Conservation (phyloP, 331 rosid genomes). For the Arachis monticola region DNA sequence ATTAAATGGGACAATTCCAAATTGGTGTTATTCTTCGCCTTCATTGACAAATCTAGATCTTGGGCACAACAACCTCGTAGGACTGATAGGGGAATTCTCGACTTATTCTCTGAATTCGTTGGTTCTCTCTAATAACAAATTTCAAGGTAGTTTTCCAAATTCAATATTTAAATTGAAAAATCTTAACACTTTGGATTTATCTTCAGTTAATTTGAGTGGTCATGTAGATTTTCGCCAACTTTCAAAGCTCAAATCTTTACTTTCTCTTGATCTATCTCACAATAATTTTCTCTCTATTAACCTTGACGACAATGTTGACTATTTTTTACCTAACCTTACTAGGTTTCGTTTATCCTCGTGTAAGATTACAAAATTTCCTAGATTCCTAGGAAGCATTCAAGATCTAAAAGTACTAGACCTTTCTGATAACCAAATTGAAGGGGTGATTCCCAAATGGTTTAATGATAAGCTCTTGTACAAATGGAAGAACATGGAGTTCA, state of each 20-base stretch:
- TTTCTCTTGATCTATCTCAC: background rate
- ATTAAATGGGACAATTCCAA: conserved; percentile 17
- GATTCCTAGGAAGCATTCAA: too few relatives aligned
- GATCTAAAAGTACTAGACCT: too few relatives aligned
- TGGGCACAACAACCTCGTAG: too few relatives aligned
- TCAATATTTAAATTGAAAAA: background rate
- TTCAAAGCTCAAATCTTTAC: background rate
- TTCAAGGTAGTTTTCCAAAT: conserved; percentile 16
- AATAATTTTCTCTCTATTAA: background rate
- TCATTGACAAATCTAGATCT: too few relatives aligned
- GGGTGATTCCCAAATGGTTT: too few relatives aligned
- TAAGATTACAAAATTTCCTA: too few relatives aligned
- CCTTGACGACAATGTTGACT: too few relatives aligned
- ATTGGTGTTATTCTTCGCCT: background rate
- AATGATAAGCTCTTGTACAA: background rate
- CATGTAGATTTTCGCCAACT: background rate
- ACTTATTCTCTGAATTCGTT: background rate
- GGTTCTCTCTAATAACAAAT: conserved; percentile 6
- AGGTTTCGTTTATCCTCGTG: too few relatives aligned
- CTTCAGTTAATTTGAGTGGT: background rate
- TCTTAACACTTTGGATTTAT: background rate
- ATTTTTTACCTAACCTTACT: too few relatives aligned
- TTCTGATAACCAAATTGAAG: too few relatives aligned
- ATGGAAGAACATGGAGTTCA: background rate
- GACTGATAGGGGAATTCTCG: too few relatives aligned